Percentiles rank a stretch among this genome's conserved stretches.
Conservation (phyloP, 345 rosid species). For the Arabis hirsuta region DNA sequence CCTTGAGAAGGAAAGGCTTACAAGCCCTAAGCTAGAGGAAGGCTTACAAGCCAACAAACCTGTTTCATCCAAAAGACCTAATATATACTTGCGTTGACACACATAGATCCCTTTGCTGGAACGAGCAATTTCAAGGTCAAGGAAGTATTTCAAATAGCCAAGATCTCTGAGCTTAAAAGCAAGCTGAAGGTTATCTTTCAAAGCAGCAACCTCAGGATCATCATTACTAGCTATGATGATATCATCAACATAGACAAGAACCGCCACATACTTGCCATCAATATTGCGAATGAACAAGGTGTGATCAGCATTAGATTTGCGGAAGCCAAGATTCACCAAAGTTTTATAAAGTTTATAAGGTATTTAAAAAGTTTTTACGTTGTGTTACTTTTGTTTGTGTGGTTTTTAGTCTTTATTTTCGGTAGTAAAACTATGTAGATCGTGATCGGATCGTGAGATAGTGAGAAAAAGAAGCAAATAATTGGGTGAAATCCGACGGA, state of each 20-base stretch:
- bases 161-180: neutral
- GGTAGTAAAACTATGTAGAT: too few species aligned
- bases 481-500: too few species aligned
- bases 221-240: neutral
- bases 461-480: too few species aligned
- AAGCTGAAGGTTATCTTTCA: too few species aligned
- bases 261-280: neutral
- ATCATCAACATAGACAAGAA: neutral
- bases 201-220: neutral
- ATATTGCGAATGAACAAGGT: neutral
- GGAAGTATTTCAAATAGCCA: neutral
- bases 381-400: too few species aligned
- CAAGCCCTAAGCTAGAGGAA: neutral
- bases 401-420: too few species aligned
- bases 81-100: neutral
- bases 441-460: too few species aligned
- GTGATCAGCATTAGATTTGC: neutral
- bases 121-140: neutral
- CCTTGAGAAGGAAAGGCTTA: neutral
- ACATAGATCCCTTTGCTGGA: neutral
- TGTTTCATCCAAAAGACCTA: neutral
- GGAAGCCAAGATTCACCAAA: too few species aligned
- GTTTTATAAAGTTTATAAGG: too few species aligned
- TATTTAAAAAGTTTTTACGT: too few species aligned
- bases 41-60: neutral